Evolutionary conservation across 2,329 filamentous ascomycete species (phyloP), one percentile per base, ranked within the genome.

Genomic region (Aspergillaceae sp.): DNA sequence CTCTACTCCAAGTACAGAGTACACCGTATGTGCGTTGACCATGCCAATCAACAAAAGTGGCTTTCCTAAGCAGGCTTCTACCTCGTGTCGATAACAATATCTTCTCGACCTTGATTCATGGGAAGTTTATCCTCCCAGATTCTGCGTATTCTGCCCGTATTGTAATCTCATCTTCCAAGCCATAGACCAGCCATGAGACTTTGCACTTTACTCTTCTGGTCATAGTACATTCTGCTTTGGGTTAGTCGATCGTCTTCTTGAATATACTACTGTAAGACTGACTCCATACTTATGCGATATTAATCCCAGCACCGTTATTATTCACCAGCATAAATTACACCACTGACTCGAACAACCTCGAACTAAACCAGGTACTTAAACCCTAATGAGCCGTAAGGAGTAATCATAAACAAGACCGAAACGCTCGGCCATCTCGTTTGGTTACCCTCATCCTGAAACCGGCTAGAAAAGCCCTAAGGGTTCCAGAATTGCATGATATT

Each of bases 381-480:
- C 43, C 40, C 47, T 19, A 19, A 19, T 19, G 19, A 19, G 19
- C 19, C 19, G 19, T 19, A 19, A 2, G 19, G 19, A 19, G 19
- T 19, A 19, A 19, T 19, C 19, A 19, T 19, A 19, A 19, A 19
- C 19, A 19, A 45, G 43, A 40, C 40, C 32, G 41, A 34, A 37
- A 34, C 36, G 34, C 34, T 7, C 34, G 26, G 36, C 11, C 36
- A 28, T 8, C 3, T 28, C 46, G 56, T 61, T 64, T 64, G 60
- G 64, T 64, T 59, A 56, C 51, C 61, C 46, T 26, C 7, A 2
- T 30, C 41, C 51, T 62, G 61, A 64, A 64, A 63, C 60, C 35
- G 56, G 63, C 58, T 60, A 61, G 59, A 63, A 60, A 47, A 50
- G 32, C 44, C 11, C 19, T 48, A 45, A 44, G 30, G 6, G 42